Percentiles rank a stretch among this genome's conserved stretches.
phyloP scores from a whole-genome alignment of 768 basidiomycete genomes.

The Boletus vinaceobasis region DNA sequence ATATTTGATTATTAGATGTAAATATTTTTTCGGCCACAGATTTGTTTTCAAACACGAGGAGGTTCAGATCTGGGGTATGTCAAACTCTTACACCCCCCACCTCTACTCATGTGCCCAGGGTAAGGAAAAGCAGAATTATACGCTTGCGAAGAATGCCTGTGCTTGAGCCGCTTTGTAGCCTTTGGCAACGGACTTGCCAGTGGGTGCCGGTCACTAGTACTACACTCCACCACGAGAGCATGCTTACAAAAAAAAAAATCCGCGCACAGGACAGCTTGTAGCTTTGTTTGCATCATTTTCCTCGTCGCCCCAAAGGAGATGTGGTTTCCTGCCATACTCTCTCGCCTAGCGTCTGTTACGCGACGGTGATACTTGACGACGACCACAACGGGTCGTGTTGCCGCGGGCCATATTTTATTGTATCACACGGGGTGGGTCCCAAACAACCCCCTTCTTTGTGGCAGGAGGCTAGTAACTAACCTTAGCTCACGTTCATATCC shows the following conservation, averaged over 20 bases:
- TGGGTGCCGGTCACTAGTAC: too few relatives aligned
- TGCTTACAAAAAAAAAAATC: not conserved
- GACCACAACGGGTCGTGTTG: not conserved
- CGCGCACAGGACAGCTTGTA: not conserved
- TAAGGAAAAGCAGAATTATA: not conserved
- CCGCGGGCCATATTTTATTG: not conserved
- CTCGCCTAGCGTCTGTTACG: not conserved
- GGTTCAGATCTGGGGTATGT: not conserved
- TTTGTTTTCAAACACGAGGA: too few relatives aligned
- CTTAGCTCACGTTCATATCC: conserved; percentile 16
- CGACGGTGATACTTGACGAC: not conserved
- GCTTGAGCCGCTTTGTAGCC: not conserved
- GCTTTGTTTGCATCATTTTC: not conserved
- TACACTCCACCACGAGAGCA: not conserved
- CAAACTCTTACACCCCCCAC: not conserved
- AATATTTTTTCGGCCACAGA: too few relatives aligned
- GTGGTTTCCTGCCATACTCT: not conserved
- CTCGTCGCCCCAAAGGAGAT: not conserved
- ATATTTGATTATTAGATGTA: too few relatives aligned
- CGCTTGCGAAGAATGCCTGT: not conserved
- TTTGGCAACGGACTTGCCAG: not conserved
- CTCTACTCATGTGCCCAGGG: not conserved
- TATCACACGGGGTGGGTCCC: not conserved
- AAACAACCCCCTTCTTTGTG: not conserved
- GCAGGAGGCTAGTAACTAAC: not conserved